Base-by-base conservation (phyloP, 768 basidiomycete species). In the Punctularia strigosozonata region DNA sequence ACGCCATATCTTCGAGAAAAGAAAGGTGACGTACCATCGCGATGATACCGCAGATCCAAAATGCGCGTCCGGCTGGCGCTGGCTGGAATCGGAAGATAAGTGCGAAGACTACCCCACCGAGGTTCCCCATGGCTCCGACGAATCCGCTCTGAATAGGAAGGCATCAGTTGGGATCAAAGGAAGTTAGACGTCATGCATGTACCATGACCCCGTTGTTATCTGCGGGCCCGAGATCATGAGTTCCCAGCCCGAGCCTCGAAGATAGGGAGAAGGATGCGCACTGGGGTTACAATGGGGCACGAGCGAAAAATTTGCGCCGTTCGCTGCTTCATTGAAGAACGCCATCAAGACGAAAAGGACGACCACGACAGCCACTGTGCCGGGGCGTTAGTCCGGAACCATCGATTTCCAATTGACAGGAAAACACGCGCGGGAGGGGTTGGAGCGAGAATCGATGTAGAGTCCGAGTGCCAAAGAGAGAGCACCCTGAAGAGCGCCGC, bases 271-370 rank as follows among this genome's bases (percentile, higher is more conserved):
- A 34, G 38, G 53, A 60, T n/a, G n/a, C 46, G 53, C 55, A 53
- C 58, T 57, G 10, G 66, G 48, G 44, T 67, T 69, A 50, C 67
- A 68, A 44, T 71, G 70, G 1, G 71, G 69, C 0, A 69, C 66
- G 31, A 68, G 59, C n/a, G 68, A 54, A 44, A 71, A 72, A 46
- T 65, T 71, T 2, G 64, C 62, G 5, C 72, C 72, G 43, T 73
- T 73, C 1, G 58, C 69, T 10, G 63, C 52, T 47, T 70, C 65
- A 26, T 60, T 61, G 40, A 50, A 51, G 10, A 61, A 31, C 5
- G 56, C 66, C 38, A 66, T 55, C 26, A 66, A 49, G 7, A 64
- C 55, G n/a, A 64, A 45, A 6, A 71, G 31, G 13, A 55, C 56
- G 46, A 71, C 64, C 7, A 69, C 46, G 1, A 58, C 59, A 5